These are phyloP conservation scores for Penicillium brevicompactum DNA, from an alignment of 2,329 filamentous ascomycete genomes.

Conservation along the genomic window DNA sequence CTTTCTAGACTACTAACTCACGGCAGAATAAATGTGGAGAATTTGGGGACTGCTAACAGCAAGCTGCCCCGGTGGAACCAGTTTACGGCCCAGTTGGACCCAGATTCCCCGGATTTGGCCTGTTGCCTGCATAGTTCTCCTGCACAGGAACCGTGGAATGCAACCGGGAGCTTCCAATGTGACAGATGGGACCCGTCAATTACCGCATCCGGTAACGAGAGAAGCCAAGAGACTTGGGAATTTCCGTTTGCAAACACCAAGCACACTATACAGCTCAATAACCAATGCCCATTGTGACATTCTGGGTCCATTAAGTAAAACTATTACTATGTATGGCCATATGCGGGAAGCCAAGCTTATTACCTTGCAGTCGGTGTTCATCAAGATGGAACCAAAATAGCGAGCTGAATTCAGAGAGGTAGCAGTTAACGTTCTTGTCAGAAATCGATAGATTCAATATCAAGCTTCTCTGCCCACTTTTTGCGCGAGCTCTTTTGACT, in stretches of 20 bases:
- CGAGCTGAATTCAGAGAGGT: neutral
- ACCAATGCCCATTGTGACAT: neutral
- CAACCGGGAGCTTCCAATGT: conserved; percentile 6
- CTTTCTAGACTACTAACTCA: too few relatives aligned
- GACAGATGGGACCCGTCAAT: conserved; percentile 4
- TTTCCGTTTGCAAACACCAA: conserved; percentile 1
- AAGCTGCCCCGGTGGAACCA: too few relatives aligned
- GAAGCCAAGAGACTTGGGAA: neutral
- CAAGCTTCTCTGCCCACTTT: neutral
- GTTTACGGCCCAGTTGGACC: too few relatives aligned
- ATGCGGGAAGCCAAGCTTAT: conserved; percentile 3
- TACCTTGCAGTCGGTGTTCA: neutral
- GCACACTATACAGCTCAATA: neutral
- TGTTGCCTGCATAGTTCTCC: neutral
- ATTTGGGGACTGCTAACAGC: too few relatives aligned
- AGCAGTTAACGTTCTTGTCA: neutral
- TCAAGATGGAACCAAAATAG: conserved; percentile 2
- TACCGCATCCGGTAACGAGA: conserved; percentile 18
- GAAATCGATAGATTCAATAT: neutral
- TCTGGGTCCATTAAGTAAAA: neutral
- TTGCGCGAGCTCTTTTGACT: neutral
- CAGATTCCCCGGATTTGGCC: conserved; percentile 4
- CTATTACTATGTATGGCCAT: neutral
- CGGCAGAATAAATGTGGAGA: too few relatives aligned
- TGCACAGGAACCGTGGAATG: conserved; percentile 9